Evolutionary conservation across 345 rosid genomes (phyloP), one percentile per base, ranked within the genome.

Genomic region (Conringia planisiliqua): DNA sequence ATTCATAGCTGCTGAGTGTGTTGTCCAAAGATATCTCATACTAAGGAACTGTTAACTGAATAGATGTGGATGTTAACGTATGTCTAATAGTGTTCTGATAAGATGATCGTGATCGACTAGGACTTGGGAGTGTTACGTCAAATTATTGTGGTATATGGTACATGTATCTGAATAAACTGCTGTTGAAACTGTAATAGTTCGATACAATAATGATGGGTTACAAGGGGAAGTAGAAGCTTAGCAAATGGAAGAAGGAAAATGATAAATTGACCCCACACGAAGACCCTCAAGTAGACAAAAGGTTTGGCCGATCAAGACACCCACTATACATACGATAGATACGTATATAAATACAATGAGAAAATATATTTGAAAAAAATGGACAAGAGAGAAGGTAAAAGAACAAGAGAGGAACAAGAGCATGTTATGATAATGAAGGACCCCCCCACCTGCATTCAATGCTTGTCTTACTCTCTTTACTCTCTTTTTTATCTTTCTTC

Each of bases 341-440:
- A 62, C 66, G 13, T 18, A 58, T 20, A 57, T 47, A 56, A 64
- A 77, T 64, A 44, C 55, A 76, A 70, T 69, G 71, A 5, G 47
- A 39, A 65, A 54, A 52, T 27, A 63, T 70, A 48, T 71, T 77
- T 71, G 72, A 40, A 64, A 40, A 12, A 44, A 71, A 36, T 57
- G 33, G 72, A 64, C 71, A 36, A 70, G 52, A 66, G 66, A 57
- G 57, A 29, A 14, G 51, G 42, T 35, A 26, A 58, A 14, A 33
- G 43, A 30, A 27, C 16, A 29, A 38, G 66, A 62, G 72, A 71
- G 72, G 72, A 77, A 71, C 80, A 77, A 33, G 56, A 77, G 68
- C 80, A 77, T 77, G 80, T 77, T 77, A 10, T 77, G 67, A 38
- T 70, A 70, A 62, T 62, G 80, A 70, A 76, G 75, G 76, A 71